phyloP scores from a whole-genome alignment of 2,329 filamentous ascomycete species.

The Aspergillus novofumigatus region DNA sequence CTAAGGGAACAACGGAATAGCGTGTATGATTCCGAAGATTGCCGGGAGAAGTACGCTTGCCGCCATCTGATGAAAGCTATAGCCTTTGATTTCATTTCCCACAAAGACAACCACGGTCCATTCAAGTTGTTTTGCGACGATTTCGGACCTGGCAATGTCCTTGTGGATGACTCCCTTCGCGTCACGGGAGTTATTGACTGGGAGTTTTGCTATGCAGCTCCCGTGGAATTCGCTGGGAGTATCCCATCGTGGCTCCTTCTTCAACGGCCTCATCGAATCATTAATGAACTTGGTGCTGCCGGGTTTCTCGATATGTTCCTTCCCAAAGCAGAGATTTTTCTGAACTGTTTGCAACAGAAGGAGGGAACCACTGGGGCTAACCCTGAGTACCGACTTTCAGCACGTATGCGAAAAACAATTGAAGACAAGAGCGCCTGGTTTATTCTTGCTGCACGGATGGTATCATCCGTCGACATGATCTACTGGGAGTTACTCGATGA shows the following conservation, averaged over 20 bases:
- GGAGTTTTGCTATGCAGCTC: conserved; percentile 25
- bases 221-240: conserved; percentile 12
- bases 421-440: conserved; percentile 5
- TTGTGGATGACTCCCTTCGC: conserved; percentile 17
- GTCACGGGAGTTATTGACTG: conserved; percentile 24
- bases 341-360: background rate
- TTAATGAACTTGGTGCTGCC: background rate
- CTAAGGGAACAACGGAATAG: conserved; percentile 3
- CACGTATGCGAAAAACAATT: background rate
- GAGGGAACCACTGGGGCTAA: background rate
- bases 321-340: background rate
- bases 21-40: conserved; percentile 5
- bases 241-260: conserved; percentile 13
- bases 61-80: conserved; percentile 5
- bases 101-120: conserved; percentile 7
- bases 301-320: background rate
- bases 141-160: conserved; percentile 23
- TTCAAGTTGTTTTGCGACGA: conserved; percentile 26
- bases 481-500: conserved; percentile 10
- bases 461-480: conserved; percentile 2
- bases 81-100: background rate
- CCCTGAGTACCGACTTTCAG: background rate
- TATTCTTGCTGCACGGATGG: conserved; percentile 1
- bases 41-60: conserved; percentile 7
- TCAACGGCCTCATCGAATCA: conserved; percentile 3